phyloP scores from a whole-genome alignment of 1,284 basidiomycete genomes.

The Sporisorium iseilematis-ciliati region DNA sequence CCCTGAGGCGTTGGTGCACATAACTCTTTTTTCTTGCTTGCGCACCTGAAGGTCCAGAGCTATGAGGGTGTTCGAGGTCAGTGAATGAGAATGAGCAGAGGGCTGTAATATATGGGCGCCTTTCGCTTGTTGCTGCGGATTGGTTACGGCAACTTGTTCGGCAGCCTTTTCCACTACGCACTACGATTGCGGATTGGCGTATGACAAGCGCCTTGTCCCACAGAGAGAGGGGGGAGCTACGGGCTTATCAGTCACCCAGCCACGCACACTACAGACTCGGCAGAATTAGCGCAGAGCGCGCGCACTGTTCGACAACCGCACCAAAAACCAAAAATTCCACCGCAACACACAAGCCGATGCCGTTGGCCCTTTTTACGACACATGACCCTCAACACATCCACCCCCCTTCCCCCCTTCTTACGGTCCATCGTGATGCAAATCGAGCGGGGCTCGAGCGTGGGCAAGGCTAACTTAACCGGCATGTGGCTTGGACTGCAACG shows the following conservation, averaged over 20 bases:
- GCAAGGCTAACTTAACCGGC: too few relatives aligned
- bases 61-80: too few relatives aligned
- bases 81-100: background rate
- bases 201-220: background rate
- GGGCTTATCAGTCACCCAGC: conserved; percentile 3
- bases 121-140: background rate
- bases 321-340: background rate
- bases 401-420: too few relatives aligned
- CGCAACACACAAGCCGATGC: too few relatives aligned
- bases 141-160: conserved; percentile 5
- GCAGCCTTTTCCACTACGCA: background rate
- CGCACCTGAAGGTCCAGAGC: too few relatives aligned
- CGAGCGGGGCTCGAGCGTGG: too few relatives aligned
- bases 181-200: too few relatives aligned
- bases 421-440: too few relatives aligned
- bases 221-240: background rate
- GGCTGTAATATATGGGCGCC: background rate
- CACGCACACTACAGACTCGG: too few relatives aligned
- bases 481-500: too few relatives aligned
- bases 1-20: conserved; percentile 3
- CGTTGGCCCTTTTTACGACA: background rate
- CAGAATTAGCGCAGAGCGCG: background rate
- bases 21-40: conserved; percentile 1
- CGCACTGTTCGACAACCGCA: conserved; percentile 7
- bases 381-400: background rate